Conservation (phyloP, 768 basidiomycete species). For the Trametes villosa region DNA sequence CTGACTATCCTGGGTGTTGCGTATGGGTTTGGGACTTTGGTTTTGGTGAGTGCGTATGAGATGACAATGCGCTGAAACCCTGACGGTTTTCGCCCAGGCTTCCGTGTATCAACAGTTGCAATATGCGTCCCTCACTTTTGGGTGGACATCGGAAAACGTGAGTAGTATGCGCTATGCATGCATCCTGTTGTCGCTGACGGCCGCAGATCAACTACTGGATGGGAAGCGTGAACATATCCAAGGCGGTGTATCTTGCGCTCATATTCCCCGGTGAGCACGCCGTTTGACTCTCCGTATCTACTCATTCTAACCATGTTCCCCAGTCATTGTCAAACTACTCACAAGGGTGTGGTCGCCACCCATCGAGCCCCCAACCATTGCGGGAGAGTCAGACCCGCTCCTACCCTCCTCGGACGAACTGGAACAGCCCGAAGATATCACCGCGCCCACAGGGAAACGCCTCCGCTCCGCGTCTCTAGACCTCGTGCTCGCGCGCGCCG, state of each 20-base stretch:
- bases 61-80: background rate
- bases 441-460: constrained; percentile 40
- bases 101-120: constrained; percentile 61
- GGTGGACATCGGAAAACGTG: constrained; percentile 70
- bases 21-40: constrained; percentile 51
- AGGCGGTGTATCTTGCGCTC: constrained; percentile 58
- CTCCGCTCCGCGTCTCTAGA: constrained; percentile 51
- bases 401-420: background rate
- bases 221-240: constrained; percentile 39
- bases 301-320: background rate
- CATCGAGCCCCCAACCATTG: background rate
- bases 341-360: constrained; percentile 26
- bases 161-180: constrained; percentile 20
- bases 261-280: constrained; percentile 62
- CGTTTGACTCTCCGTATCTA: background rate
- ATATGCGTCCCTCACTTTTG: constrained; percentile 62
- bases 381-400: constrained; percentile 8
- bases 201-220: constrained; percentile 71
- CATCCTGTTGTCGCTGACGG: too few species aligned
- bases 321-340: constrained; percentile 61
- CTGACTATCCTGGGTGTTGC: constrained; percentile 58
- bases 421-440: constrained; percentile 22
- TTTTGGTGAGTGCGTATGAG: constrained; percentile 46
- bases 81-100: constrained; percentile 44
- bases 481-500: constrained; percentile 64